A percentile compares a stretch with the other conserved stretches of the same genome.
Evolutionary conservation across 2,329 filamentous ascomycete species (phyloP).

Genomic region (Thielaviopsis populi): DNA sequence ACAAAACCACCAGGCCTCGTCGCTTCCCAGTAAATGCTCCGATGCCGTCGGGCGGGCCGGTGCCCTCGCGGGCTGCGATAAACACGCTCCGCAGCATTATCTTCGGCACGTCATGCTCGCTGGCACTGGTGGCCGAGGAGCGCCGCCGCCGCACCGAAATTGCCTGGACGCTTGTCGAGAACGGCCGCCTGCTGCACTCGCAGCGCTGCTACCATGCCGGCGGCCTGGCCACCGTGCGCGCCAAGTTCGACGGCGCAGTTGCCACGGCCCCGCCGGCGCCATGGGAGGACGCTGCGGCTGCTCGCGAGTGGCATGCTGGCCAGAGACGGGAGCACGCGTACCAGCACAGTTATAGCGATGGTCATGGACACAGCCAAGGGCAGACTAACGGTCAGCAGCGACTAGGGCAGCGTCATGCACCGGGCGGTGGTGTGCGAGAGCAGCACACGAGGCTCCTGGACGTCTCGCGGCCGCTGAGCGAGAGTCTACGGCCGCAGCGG

Average conservation of each 20-base stretch:
- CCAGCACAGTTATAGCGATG: too few relatives aligned
- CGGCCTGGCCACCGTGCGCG: conserved; percentile 15
- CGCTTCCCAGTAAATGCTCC: conserved; percentile 5
- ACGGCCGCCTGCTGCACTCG: conserved; percentile 24
- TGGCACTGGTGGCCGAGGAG: conserved; percentile 41
- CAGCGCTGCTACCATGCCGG: conserved; percentile 17
- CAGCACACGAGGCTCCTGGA: not conserved
- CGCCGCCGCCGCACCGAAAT: conserved; percentile 39
- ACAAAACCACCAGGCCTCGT: not conserved
- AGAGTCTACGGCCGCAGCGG: not conserved
- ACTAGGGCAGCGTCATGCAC: not conserved
- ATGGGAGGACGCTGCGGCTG: not conserved
- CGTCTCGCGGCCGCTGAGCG: not conserved
- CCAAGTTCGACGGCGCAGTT: conserved; percentile 8
- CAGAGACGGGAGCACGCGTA: not conserved
- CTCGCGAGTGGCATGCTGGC: not conserved
- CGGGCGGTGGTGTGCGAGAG: not conserved
- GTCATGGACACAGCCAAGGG: not conserved
- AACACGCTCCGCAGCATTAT: conserved; percentile 41
- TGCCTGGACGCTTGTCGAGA: conserved; percentile 35
- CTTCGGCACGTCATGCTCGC: conserved; percentile 42
- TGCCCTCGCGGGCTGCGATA: conserved; percentile 40
- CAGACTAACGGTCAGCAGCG: not conserved
- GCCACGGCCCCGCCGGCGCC: not conserved
- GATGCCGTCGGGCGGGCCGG: conserved; percentile 34